Conservation (phyloP, 192 early-diverging fungal genomes). For the Podila epigama region DNA sequence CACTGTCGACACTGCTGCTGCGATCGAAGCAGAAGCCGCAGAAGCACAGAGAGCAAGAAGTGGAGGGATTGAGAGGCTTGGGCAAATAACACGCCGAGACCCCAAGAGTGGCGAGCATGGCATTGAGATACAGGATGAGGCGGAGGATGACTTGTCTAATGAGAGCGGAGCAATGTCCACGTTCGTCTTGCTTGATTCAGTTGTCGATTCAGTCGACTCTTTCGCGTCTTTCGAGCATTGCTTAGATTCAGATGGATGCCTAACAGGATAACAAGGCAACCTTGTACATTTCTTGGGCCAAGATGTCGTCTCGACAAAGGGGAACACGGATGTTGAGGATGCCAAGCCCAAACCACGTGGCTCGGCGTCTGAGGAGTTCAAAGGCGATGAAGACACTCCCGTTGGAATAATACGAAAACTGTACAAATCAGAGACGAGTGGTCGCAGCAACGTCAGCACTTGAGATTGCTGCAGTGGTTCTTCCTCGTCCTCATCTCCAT, state of each 20-base stretch:
- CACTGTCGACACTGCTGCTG: not conserved
- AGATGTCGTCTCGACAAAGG: not conserved
- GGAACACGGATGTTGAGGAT: not conserved
- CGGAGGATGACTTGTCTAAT: too few species aligned
- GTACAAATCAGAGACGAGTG: conserved; percentile 47
- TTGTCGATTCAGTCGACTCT: not conserved
- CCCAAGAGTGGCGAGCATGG: conserved; percentile 37
- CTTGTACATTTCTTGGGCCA: conserved; percentile 35
- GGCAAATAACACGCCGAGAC: conserved; percentile 8
- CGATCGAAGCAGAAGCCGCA: not conserved
- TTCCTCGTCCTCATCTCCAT: conserved; percentile 9
- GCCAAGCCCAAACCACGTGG: not conserved
- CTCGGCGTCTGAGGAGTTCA: not conserved
- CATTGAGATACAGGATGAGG: conserved; percentile 36
- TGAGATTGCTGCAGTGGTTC: conserved; percentile 22
- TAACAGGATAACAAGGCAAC: conserved; percentile 34
- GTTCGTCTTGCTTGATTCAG: not conserved
- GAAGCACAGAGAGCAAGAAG: conserved; percentile 18
- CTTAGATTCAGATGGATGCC: not conserved
- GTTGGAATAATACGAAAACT: conserved; percentile 38
- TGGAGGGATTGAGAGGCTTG: conserved; percentile 8
- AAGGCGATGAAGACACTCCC: not conserved
- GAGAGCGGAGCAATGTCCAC: too few species aligned
- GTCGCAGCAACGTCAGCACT: conserved; percentile 28
- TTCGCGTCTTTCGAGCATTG: not conserved